Evolutionary conservation across 768 basidiomycete species (phyloP), one percentile per base, ranked within the genome.

Genomic region (Suillus spraguei): DNA sequence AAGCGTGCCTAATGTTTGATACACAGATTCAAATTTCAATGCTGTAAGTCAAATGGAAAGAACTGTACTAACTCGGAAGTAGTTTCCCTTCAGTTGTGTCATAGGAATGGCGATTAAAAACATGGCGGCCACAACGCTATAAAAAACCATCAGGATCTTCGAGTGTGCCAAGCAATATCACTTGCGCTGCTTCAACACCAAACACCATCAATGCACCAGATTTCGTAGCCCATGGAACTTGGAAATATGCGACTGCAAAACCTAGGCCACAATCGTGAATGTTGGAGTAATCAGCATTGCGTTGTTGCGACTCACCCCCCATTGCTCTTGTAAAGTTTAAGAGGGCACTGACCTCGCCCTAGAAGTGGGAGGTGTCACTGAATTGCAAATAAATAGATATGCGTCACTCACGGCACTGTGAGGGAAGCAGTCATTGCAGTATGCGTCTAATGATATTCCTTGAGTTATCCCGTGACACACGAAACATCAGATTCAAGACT

Each of bases 211-310:
- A 63, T 4, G 69, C 75, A 38, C 79, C 79, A 39, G 72, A 65
- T 62, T 71, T 69, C 5, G 70, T 70, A 32, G 79, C 71, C 79
- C 79, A 81, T 0, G 77, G 75, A 17, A 81, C 75, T 63, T 80
- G 79, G 61, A 77, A 80, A 64, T 74, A 80, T 9, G 79, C 78
- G 47, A 80, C 78, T 13, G 70, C 63, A 41, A 81, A 81, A 11
- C 78, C 75, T 74, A 39, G 11, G 11, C 0, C 16, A 44, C 35
- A 38, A 10, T 17, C 33, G 24, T 35, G 44, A 60, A 50, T 17
- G 16, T 16, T 28, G 16, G 28, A n/a, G 28, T 17, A 32, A 36
- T 22, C 53, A 35, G n/a, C n/a, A n/a, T n/a, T 35, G 7, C 13
- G n/a, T 35, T n/a, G 3, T 36, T 41, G 47, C 20, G 61, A 49